Base-by-base conservation (phyloP, 2,329 filamentous ascomycete genomes). In the Chaetomium sp. region DNA sequence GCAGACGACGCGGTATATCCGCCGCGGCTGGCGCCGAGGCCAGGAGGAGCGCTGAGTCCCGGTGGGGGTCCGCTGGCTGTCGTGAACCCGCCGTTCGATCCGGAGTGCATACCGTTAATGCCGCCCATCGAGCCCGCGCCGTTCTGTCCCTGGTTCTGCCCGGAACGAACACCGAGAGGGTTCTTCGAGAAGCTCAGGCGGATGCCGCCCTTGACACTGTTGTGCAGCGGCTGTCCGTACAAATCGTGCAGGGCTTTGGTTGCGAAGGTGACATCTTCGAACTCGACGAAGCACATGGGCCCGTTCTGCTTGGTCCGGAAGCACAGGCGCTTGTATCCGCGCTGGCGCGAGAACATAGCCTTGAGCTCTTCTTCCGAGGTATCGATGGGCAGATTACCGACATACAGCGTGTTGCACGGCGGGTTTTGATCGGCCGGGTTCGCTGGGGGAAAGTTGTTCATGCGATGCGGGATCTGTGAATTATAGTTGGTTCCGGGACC, bases 201-300 rank as follows among this genome's bases (percentile, higher is more conserved):
- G 65, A 99, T 96, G 37, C 94, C 94, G 6, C 92, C 92, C 69
- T 96, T 96, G 67, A 90, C 82, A 66, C 91, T 96, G 72, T 96
- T 96, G 68, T 91, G 90, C 36, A 97, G 79, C 49, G 82, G 84
- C 49, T 87, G 84, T 0, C 94, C 94, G 66, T 97, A 96, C 1
- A 97, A 79, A 55, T 96, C 90, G 61, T 91, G 84, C 2, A 97
- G 79, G 1, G 91, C 87, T 71, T 94, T 95, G 43, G 92, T 96
- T 0, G 94, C 92, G 66, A 90, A 92, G 1, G 89, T 88, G 9
- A 95, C 80, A 65, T 96, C 91, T 66, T 97, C 92, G 64, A 97
- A 99, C 71, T 99, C 94, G 40, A 99, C 94, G 70, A 97, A 97
- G 69, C 94, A 97, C 91, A 97, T 97, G 1, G 92, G 92, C 0